Evolutionary conservation across 2,329 filamentous ascomycete species (phyloP).

Genomic region (Colletotrichum tamarilloi): DNA sequence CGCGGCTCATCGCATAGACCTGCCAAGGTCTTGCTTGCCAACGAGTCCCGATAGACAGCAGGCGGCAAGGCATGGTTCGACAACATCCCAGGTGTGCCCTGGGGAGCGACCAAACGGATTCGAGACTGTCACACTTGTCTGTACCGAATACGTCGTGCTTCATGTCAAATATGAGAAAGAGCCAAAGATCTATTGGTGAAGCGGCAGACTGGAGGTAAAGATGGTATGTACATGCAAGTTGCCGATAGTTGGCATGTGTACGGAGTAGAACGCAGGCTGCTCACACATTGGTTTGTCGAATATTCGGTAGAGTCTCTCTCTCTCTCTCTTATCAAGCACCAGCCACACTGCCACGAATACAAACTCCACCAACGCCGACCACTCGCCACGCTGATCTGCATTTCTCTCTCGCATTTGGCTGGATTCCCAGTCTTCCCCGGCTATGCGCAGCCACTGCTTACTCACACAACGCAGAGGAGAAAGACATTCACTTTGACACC

Average conservation of each 20-base stretch:
- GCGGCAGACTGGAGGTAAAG: background rate
- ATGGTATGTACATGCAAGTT: constrained; percentile 4
- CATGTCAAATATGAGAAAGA: background rate
- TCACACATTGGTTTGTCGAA: background rate
- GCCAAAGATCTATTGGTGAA: background rate
- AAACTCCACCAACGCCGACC: background rate
- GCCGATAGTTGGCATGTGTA: constrained; percentile 4
- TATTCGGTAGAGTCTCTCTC: too few relatives aligned
- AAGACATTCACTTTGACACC: constrained; percentile 1
- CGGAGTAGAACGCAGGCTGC: background rate
- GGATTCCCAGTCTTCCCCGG: background rate
- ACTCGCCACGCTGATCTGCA: background rate
- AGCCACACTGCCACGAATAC: constrained; percentile 32
- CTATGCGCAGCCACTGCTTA: background rate
- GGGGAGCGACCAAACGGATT: background rate
- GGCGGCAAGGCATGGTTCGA: constrained; percentile 10
- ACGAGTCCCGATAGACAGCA: background rate
- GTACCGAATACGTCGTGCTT: background rate
- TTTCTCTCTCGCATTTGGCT: background rate
- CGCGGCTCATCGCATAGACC: background rate
- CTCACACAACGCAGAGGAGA: background rate
- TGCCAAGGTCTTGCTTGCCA: constrained; percentile 12
- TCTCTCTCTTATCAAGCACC: background rate
- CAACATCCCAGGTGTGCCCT: constrained; percentile 7
- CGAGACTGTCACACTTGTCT: background rate